These are phyloP conservation scores for Lyophyllum shimeji DNA, from an alignment of 768 basidiomycete genomes.

Conservation along the genomic window DNA sequence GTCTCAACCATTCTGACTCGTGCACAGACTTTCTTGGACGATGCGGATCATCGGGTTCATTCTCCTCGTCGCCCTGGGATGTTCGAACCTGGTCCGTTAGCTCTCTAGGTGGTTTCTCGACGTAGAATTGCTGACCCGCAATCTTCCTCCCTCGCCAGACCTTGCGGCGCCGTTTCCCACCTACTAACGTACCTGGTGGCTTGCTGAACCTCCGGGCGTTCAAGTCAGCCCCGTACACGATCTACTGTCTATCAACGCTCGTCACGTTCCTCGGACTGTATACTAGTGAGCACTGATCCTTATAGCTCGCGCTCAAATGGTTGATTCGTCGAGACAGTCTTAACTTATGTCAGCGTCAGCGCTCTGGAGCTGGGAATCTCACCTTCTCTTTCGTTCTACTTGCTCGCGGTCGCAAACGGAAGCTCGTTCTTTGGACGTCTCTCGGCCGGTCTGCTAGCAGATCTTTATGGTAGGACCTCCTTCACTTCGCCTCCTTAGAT, in stretches of 20 bases:
- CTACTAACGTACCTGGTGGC: slow-evolving; percentile 51
- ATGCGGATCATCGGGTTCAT: slow-evolving; percentile 71
- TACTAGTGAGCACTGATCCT: slow-evolving; percentile 41
- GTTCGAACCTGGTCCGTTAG: slow-evolving; percentile 49
- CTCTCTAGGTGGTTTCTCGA: not conserved
- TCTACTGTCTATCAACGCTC: slow-evolving; percentile 59
- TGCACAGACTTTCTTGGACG: slow-evolving; percentile 71
- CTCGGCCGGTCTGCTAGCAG: slow-evolving; percentile 50
- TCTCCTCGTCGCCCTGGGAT: slow-evolving; percentile 46
- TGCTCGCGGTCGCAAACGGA: slow-evolving; percentile 68
- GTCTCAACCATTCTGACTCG: not conserved
- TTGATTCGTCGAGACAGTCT: slow-evolving; percentile 32
- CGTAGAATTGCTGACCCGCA: not conserved
- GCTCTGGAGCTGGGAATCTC: slow-evolving; percentile 50
- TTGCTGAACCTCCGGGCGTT: slow-evolving; percentile 56
- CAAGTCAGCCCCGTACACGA: slow-evolving; percentile 48
- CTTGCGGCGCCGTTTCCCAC: slow-evolving; percentile 53
- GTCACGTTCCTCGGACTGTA: slow-evolving; percentile 68
- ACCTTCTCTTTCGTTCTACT: slow-evolving; percentile 56
- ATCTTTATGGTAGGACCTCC: slow-evolving; percentile 45
- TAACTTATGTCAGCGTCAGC: slow-evolving; percentile 67
- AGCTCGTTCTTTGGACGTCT: slow-evolving; percentile 64
- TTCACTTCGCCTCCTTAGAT: not conserved
- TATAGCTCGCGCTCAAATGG: not conserved
- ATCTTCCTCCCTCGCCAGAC: slow-evolving; percentile 22